Percentiles rank a stretch among this genome's conserved stretches.
Conservation (phyloP, 257 asterid genomes). For the Gynochthodes officinalis region DNA sequence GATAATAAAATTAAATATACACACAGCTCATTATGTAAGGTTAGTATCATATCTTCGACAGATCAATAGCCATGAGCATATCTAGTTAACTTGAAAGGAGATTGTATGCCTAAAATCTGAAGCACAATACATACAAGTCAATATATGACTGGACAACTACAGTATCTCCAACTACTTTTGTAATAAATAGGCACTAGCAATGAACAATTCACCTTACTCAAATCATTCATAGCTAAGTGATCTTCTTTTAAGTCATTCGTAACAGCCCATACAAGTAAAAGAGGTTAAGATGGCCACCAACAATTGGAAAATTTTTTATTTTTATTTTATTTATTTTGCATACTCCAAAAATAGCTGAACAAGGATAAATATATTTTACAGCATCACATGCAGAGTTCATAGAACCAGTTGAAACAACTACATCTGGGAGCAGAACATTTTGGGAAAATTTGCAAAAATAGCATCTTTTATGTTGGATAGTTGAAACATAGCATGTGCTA, state of each 20-base stretch:
- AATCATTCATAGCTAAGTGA: not conserved
- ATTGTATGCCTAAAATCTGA: too few relatives aligned
- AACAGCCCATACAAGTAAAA: slow-evolving; percentile 2
- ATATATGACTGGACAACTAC: too few relatives aligned
- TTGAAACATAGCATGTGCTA: too few relatives aligned
- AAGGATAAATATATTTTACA: slow-evolving; percentile 33
- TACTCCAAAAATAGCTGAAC: slow-evolving; percentile 4
- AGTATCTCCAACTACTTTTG: not conserved
- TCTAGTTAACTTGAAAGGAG: not conserved
- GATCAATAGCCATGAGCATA: not conserved
- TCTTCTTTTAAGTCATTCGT: not conserved
- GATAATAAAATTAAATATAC: not conserved
- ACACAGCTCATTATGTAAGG: not conserved
- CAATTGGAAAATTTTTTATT: too few relatives aligned
- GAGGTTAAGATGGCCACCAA: not conserved
- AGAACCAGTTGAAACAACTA: slow-evolving; percentile 87
- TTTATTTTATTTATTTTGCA: too few relatives aligned
- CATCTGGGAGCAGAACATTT: slow-evolving; percentile 72
- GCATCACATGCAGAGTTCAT: slow-evolving; percentile 88
- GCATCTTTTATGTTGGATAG: too few relatives aligned
- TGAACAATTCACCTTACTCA: not conserved
- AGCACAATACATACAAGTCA: not conserved
- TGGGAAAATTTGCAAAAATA: too few relatives aligned
- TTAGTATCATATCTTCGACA: not conserved
- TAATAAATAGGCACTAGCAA: not conserved